Evolutionary conservation across 805 yeast species (phyloP).

Genomic region (Middelhovenomyces tepae): DNA sequence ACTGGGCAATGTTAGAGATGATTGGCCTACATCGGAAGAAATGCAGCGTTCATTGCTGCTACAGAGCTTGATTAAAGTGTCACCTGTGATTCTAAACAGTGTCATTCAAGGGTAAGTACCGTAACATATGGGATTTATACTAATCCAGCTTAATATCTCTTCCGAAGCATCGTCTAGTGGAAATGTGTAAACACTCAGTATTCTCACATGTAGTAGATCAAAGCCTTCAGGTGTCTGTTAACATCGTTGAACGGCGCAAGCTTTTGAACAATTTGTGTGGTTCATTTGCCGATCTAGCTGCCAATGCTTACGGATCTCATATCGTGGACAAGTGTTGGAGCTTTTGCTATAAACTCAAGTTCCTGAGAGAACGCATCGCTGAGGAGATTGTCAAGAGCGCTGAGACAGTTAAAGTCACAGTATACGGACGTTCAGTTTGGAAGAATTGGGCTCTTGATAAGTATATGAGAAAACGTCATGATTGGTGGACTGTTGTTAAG

Average conservation of each 20-base stretch:
- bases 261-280: constrained; percentile 57
- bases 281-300: constrained; percentile 49
- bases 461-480: constrained; percentile 61
- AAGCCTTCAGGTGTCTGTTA: constrained; percentile 40
- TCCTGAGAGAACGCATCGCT: constrained; percentile 82
- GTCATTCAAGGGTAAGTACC: constrained; percentile 57
- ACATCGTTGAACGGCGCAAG: constrained; percentile 50
- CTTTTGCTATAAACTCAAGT: constrained; percentile 66
- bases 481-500: constrained; percentile 56
- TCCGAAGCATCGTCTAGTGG: constrained; percentile 51
- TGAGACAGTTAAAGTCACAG: constrained; percentile 69
- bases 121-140: no score
- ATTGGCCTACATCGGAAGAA: constrained; percentile 90
- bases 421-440: constrained; percentile 89
- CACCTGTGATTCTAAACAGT: constrained; percentile 42
- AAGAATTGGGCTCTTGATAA: constrained; percentile 88
- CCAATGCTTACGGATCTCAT: constrained; percentile 88
- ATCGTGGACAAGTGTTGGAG: constrained; percentile 77
- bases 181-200: constrained; percentile 82
- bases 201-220: constrained; percentile 82
- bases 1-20: constrained; percentile 66
- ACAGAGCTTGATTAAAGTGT: constrained; percentile 65
- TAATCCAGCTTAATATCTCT: constrained; percentile 48
- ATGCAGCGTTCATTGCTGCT: constrained; percentile 68
- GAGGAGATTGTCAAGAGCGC: constrained; percentile 48